Base-by-base conservation (phyloP, 2,329 filamentous ascomycete genomes). In the Cordyceps tenuipes region DNA sequence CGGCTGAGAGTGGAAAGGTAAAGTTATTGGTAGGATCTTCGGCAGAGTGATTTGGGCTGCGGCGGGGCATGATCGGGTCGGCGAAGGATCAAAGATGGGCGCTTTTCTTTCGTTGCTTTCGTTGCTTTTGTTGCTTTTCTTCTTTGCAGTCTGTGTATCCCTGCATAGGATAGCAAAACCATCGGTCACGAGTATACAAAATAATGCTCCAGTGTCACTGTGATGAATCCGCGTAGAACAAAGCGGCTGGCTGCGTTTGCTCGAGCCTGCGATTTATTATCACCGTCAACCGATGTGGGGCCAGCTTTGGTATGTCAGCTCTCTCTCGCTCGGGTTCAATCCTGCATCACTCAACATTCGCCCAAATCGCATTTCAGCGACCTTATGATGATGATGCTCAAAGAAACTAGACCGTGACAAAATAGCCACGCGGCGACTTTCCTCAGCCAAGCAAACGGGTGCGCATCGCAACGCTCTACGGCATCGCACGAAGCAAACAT, bases 261-360 rank as follows among this genome's bases (percentile, higher is more conserved):
- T 36, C 34, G 12, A 21, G 17, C 7, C 9, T 6, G 48, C 6
- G 23, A 12, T 19, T 19, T n/a, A 21, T 19, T 12, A 41, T 12
- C 7, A 29, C 13, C n/a, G 17, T 58, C n/a, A 49, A 59, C 26
- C 12, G 26, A 59, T 51, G 57, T 59, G 57, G 57, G 57, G 57
- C 57, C 15, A 19, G 21, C 6, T 7, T 39, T 5, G 46, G 31
- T n/a, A 46, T 36, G n/a, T 34, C 29, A 13, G 23, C 41, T 29
- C 57, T 9, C 6, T 23, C 23, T 23, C 31, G 29, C 26, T 36
- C 44, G 39, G 39, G 19, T 53, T 7, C 15, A 59, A 43, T 34
- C 41, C 39, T 59, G 49, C 41, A 15, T 51, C 29, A 9, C 47
- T 47, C 57, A 59, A 52, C 57, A 39, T 12, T 15, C 29, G 4